Evolutionary conservation across 176 grass and related monocot genomes (phyloP), one percentile per base, ranked within the genome.

Genomic region (Chrysopogon serrulatus): DNA sequence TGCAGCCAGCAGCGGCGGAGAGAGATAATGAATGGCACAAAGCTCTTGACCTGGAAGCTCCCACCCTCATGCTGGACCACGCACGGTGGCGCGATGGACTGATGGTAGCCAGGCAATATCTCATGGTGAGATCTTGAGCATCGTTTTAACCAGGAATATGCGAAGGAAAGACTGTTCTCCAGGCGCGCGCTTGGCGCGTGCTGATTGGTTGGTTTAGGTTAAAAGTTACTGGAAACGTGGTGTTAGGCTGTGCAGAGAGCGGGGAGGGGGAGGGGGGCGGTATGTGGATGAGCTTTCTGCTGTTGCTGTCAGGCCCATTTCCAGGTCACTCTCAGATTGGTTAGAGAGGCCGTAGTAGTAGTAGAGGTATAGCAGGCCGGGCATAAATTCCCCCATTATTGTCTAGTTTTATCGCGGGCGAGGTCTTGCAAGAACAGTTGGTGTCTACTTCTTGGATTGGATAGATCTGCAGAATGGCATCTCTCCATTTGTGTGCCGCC

Each of bases 301-400:
- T 67, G 88, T 83, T 83, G 88, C 88, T 87, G 60, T 90, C 88
- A 61, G 41, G 68, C 84, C 67, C 84, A 90, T 87, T 84, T 87
- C 60, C 74, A 68, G 36, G 84, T 87, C 84, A 21, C 74, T 87
- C 74, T 87, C 88, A 9, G 31, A 61, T 78, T 9, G 79, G 70
- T 61, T 61, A 26, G 56, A 24, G 51, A 59, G 5, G 36, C 6
- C 6, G 36, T 39, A 39, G 61, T 32, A 17, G 61, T 2, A 27
- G 61, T 16, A 31, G 62, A 18, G 16, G 59, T 24, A 70, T 62
- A 71, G 83, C 64, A 23, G 77, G n/a, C 0, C 5, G 62, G 12
- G 88, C 74, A 83, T 79, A 83, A 87, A 90, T 90, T 83, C 87
- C 73, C 45, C 65, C 37, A 73, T 83, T 79, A 78, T 44, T 86